Conservation (phyloP, 2,329 filamentous ascomycete species). For the Nannizziopsis barbatae region DNA sequence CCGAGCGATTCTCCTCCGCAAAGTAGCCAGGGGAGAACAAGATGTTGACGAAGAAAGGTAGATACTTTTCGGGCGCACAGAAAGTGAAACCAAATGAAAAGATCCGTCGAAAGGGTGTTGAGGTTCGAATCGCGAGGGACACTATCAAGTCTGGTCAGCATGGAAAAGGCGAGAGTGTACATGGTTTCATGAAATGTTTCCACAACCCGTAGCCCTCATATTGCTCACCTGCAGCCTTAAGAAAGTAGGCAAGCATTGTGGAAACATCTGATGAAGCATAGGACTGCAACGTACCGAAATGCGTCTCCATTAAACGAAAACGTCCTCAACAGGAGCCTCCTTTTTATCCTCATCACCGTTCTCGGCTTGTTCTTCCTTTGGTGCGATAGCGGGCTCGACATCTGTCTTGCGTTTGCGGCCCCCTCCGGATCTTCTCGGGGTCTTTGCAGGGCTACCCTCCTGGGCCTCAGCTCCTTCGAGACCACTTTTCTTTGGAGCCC, state of each 20-base stretch:
- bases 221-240: no score
- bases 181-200: no score
- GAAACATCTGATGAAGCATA: no score
- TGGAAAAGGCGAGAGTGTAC: no score
- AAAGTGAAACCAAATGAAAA: neutral
- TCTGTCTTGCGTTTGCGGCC: slow-evolving; percentile 12
- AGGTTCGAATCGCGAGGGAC: neutral
- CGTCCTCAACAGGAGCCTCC: neutral
- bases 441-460: slow-evolving; percentile 1
- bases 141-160: no score
- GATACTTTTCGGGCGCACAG: neutral
- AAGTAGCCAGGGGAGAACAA: neutral
- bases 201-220: no score
- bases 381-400: neutral
- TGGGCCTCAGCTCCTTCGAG: slow-evolving; percentile 7
- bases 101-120: neutral
- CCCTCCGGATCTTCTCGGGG: neutral
- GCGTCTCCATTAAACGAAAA: no score
- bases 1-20: neutral
- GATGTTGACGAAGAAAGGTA: neutral
- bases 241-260: no score
- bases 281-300: neutral
- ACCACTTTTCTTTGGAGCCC: slow-evolving; percentile 12
- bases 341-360: neutral
- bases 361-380: neutral